Evolutionary conservation across 1,284 basidiomycete genomes (phyloP), one percentile per base, ranked within the genome.

Genomic region (Vanrija pseudolonga): DNA sequence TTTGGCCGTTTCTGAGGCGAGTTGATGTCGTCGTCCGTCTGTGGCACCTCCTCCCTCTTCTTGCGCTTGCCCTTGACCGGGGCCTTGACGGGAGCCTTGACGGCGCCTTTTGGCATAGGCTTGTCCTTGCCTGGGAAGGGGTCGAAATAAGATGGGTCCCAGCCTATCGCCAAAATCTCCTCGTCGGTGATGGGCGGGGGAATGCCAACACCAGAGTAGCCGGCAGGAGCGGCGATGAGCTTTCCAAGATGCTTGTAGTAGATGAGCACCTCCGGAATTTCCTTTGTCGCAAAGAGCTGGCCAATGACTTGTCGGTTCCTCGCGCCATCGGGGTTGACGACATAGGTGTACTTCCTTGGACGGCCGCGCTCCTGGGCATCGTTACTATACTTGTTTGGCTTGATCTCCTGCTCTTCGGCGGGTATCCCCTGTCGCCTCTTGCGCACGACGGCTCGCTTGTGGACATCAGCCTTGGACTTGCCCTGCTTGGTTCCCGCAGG

Each of bases 261-360:
- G 51, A 74, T 62, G 36, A 66, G 59, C 6, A 72, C 59, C 11
- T 61, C 58, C 2, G 67, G 64, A 3, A 72, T 52, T 12, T 61
- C 61, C 1, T 64, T 63, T 8, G 52, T 38, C 2, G 65, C 56
- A 15, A 47, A 53, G 9, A 72, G 47, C 19, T 61, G 52, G 14
- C 66, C 68, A 2, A 71, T 50, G 24, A 71, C 48, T 6, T 48
- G n/a, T 14, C 71, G 62, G 24, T 68, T 66, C 32, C 65, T 50
- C 12, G 50, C 57, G 3, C 72, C 72, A 28, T 68, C 61, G 41
- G 59, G 47, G 50, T 71, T 61, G 12, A 74, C 69, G 7, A 72
- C 65, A 24, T 67, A 64, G 37, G 73, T 52, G 53, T 71, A 72
- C 50, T 72, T 72, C 22, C 72, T 49, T 1, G 71, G 72, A 19